Percentiles rank a stretch among this genome's conserved stretches.
Evolutionary conservation across 768 basidiomycete species (phyloP).

Genomic region (Suillus ampliporus): DNA sequence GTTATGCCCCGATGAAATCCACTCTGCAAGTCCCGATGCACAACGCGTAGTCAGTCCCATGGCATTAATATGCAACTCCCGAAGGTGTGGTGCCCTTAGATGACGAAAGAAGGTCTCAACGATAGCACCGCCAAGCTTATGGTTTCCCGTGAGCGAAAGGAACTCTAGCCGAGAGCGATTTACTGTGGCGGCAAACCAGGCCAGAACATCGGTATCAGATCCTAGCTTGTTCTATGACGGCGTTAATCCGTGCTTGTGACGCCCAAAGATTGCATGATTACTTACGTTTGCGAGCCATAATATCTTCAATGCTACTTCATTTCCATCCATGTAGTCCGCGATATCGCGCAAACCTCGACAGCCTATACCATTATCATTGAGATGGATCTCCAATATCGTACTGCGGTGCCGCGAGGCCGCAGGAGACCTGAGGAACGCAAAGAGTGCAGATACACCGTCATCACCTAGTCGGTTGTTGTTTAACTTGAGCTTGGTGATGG

Average conservation of each 20-base stretch:
- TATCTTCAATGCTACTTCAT: slow-evolving; percentile 44
- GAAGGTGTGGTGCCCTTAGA: slow-evolving; percentile 52
- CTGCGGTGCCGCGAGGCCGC: slow-evolving; percentile 49
- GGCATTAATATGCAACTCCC: slow-evolving; percentile 58
- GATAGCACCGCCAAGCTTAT: slow-evolving; percentile 53
- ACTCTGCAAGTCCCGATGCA: slow-evolving; percentile 50
- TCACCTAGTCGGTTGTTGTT: slow-evolving; percentile 64
- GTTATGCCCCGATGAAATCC: slow-evolving; percentile 42
- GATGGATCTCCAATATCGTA: slow-evolving; percentile 54
- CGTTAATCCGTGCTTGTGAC: slow-evolving; percentile 23
- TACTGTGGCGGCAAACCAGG: slow-evolving; percentile 52
- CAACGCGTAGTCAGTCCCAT: slow-evolving; percentile 51
- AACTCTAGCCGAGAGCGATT: slow-evolving; percentile 57
- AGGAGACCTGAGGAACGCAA: slow-evolving; percentile 50
- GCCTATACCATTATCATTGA: slow-evolving; percentile 61
- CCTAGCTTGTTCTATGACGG: slow-evolving; percentile 46
- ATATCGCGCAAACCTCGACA: slow-evolving; percentile 58
- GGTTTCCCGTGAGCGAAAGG: slow-evolving; percentile 58
- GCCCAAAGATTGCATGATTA: slow-evolving; percentile 9
- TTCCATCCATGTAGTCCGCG: slow-evolving; percentile 54
- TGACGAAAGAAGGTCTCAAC: slow-evolving; percentile 52
- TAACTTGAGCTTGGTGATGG: slow-evolving; percentile 55
- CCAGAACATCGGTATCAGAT: slow-evolving; percentile 41
- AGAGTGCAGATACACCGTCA: slow-evolving; percentile 58
- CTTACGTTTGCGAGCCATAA: slow-evolving; percentile 64